These are phyloP conservation scores for Hanseniaspora occidentalis DNA, from an alignment of 805 yeast genomes.

Conservation along the genomic window DNA sequence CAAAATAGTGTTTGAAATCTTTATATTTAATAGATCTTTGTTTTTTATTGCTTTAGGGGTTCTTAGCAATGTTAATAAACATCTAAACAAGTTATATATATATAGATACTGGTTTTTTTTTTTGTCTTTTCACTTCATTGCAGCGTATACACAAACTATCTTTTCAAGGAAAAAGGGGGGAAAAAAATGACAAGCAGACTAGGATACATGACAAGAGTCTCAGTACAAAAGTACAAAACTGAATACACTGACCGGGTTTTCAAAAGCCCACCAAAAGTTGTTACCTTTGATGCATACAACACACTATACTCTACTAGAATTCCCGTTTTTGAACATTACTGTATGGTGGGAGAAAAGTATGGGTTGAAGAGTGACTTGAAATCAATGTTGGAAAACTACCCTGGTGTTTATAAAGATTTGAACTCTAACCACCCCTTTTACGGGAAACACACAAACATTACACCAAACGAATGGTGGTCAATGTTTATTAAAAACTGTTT, in stretches of 20 bases:
- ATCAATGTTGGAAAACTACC: conserved; percentile 19
- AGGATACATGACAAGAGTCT: not conserved
- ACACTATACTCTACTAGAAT: conserved; percentile 47
- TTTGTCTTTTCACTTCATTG: too few species aligned
- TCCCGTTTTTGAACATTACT: conserved; percentile 31
- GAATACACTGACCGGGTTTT: conserved; percentile 9
- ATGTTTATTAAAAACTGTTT: conserved; percentile 34
- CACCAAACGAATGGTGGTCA: conserved; percentile 46
- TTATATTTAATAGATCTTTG: too few species aligned
- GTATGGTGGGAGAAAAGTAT: conserved; percentile 17
- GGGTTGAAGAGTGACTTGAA: conserved; percentile 27
- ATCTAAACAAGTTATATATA: too few species aligned
- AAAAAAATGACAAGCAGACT: not conserved
- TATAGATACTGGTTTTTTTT: too few species aligned
- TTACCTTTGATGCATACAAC: conserved; percentile 59
- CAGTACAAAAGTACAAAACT: not conserved
- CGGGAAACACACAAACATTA: conserved; percentile 33
- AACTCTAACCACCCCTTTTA: conserved; percentile 41
- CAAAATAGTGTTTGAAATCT: too few species aligned
- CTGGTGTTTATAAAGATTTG: conserved; percentile 26
- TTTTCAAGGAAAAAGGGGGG: conserved; percentile 3
- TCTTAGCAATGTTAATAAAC: too few species aligned
- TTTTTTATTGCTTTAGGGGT: too few species aligned
- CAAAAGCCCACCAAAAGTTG: conserved; percentile 28
- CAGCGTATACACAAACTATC: too few species aligned